phyloP scores from a whole-genome alignment of 352 stramenopile species.

The Pythium chondricola region DNA sequence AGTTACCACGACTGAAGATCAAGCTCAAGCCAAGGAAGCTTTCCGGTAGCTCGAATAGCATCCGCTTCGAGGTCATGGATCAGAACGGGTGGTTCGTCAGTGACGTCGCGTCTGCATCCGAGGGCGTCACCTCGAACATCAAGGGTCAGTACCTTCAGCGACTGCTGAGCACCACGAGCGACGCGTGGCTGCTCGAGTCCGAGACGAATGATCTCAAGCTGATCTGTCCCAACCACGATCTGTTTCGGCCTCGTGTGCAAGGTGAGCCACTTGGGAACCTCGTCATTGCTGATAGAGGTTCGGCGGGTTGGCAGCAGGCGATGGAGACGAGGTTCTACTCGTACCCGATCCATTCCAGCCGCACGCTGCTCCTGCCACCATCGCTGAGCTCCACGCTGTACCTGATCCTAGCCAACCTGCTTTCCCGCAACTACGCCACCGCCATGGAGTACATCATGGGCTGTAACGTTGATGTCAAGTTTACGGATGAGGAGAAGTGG shows the following conservation, averaged over 20 bases:
- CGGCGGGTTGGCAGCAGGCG: constrained; percentile 76
- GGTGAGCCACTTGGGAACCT: constrained; percentile 78
- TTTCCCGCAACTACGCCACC: constrained; percentile 91
- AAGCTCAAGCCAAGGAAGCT: constrained; percentile 85
- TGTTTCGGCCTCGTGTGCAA: constrained; percentile 69
- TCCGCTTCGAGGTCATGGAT: constrained; percentile 68
- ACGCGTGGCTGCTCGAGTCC: constrained; percentile 72
- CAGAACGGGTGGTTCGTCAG: constrained; percentile 84
- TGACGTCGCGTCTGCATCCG: constrained; percentile 26
- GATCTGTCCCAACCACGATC: constrained; percentile 76
- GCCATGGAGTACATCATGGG: constrained; percentile 95
- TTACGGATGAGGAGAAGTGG: constrained; percentile 95
- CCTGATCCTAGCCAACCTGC: constrained; percentile 96
- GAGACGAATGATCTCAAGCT: constrained; percentile 74
- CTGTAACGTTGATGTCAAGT: constrained; percentile 94
- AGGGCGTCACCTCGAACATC: constrained; percentile 7
- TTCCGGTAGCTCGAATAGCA: constrained; percentile 26
- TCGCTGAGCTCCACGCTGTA: constrained; percentile 97
- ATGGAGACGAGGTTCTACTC: constrained; percentile 95
- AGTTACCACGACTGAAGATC: constrained; percentile 96
- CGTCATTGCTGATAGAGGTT: constrained; percentile 71
- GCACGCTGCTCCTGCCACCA: constrained; percentile 92
- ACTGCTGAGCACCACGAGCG: constrained; percentile 42
- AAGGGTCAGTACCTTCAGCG: constrained; percentile 44
- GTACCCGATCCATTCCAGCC: constrained; percentile 97